Percentiles rank a stretch among this genome's conserved stretches.
Evolutionary conservation across 768 basidiomycete genomes (phyloP).

Genomic region (Lactarius hatsudake): DNA sequence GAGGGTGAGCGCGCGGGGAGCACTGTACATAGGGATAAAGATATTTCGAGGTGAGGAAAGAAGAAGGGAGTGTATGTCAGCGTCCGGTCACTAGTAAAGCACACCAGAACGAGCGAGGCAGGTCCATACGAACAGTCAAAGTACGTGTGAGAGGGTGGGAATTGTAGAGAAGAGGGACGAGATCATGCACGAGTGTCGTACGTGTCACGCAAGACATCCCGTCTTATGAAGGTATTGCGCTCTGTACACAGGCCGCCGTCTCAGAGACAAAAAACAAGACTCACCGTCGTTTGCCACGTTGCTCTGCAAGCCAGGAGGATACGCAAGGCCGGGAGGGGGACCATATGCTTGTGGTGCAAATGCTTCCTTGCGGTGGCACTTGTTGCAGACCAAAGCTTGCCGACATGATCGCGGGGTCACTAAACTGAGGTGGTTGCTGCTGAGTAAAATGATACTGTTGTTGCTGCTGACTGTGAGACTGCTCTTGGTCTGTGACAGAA

Average conservation of each 20-base stretch:
- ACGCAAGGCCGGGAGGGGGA: constrained; percentile 67
- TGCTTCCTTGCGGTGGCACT: constrained; percentile 3
- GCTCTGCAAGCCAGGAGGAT: constrained; percentile 35
- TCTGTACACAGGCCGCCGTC: constrained; percentile 15
- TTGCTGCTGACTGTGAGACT: constrained; percentile 34
- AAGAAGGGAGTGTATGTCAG: constrained; percentile 26
- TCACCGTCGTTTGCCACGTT: constrained; percentile 29
- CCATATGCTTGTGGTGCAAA: constrained; percentile 34
- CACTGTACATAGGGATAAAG: constrained; percentile 26
- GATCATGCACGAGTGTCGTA: constrained; percentile 7
- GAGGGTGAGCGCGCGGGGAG: constrained; percentile 32
- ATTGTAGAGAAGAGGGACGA: neutral
- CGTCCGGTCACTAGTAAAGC: constrained; percentile 20
- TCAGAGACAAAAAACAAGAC: constrained; percentile 1
- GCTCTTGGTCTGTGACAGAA: constrained; percentile 35
- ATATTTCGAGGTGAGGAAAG: constrained; percentile 32
- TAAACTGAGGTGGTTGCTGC: constrained; percentile 24
- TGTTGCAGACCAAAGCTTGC: constrained; percentile 19
- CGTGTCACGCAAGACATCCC: constrained; percentile 8
- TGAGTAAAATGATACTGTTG: constrained; percentile 34
- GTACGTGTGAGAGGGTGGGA: neutral
- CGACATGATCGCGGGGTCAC: constrained; percentile 24
- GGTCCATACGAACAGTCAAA: neutral
- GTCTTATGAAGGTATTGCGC: constrained; percentile 19
- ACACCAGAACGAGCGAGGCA: constrained; percentile 24